These are phyloP conservation scores for Trichoderma polysporum DNA, from an alignment of 2,329 filamentous ascomycete species.

Conservation along the genomic window DNA sequence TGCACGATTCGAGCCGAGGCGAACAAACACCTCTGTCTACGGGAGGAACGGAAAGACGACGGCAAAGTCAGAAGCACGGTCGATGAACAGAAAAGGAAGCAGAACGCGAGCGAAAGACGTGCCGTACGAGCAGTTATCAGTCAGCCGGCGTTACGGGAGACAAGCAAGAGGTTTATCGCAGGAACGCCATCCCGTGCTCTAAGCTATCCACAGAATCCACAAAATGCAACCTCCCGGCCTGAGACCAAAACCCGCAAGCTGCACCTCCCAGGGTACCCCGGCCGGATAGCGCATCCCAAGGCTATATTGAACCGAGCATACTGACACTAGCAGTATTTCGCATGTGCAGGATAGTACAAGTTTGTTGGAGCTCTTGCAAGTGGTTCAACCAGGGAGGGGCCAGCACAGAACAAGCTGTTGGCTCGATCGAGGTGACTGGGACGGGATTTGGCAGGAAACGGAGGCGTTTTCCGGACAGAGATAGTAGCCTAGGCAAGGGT, in stretches of 20 bases:
- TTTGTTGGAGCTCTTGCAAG: not conserved
- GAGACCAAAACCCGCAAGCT: slow-evolving; percentile 1
- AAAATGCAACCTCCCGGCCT: slow-evolving; percentile 1
- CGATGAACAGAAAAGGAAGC: not conserved
- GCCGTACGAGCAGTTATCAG: slow-evolving; percentile 8
- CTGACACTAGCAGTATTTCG: not conserved
- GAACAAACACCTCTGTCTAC: not conserved
- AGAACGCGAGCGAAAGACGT: not conserved
- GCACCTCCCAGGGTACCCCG: slow-evolving; percentile 9
- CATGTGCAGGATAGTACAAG: not conserved
- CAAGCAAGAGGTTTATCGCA: slow-evolving; percentile 2
- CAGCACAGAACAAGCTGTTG: not conserved
- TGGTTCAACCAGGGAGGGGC: not conserved
- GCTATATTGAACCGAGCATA: not conserved
- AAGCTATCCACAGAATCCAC: slow-evolving; percentile 10
- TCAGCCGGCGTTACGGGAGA: not conserved
- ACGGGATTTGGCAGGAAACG: not conserved
- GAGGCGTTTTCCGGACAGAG: not conserved
- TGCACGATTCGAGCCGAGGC: not conserved
- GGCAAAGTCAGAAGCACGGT: not conserved
- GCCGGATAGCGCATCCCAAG: slow-evolving; percentile 9
- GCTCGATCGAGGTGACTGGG: not conserved
- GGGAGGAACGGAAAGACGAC: not conserved
- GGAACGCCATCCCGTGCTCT: not conserved
- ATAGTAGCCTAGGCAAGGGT: not conserved